These are phyloP conservation scores for Penicillium glabrum DNA, from an alignment of 2,329 filamentous ascomycete species.

Conservation along the genomic window DNA sequence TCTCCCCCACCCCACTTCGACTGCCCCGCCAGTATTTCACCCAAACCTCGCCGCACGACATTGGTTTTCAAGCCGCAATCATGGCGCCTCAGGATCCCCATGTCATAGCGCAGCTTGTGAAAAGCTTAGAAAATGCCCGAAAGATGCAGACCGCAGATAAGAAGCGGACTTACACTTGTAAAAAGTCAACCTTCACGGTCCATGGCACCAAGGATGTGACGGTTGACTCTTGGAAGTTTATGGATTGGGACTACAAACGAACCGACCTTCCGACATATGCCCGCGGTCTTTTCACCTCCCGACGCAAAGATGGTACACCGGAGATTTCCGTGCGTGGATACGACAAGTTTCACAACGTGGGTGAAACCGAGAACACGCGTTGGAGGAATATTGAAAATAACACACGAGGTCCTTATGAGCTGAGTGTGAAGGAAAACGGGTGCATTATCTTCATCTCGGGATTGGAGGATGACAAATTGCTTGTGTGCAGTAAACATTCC, in stretches of 20 bases:
- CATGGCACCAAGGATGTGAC: constrained; percentile 62
- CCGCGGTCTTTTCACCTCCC: constrained; percentile 88
- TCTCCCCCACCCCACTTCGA: constrained; percentile 6
- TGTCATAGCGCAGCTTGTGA: constrained; percentile 66
- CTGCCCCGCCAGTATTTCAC: constrained; percentile 6
- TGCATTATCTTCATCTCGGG: constrained; percentile 98
- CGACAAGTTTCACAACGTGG: constrained; percentile 98
- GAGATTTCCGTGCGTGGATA: constrained; percentile 90
- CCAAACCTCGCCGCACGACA: background rate
- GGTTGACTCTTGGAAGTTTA: constrained; percentile 90
- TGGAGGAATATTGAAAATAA: constrained; percentile 76
- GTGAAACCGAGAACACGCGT: constrained; percentile 76
- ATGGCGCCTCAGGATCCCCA: constrained; percentile 61
- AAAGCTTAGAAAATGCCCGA: constrained; percentile 57
- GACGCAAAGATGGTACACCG: constrained; percentile 59
- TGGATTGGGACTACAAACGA: constrained; percentile 96
- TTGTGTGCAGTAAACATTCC: constrained; percentile 99
- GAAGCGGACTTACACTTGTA: constrained; percentile 68
- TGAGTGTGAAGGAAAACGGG: constrained; percentile 98
- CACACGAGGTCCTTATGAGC: constrained; percentile 85
- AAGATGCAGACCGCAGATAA: constrained; percentile 47
- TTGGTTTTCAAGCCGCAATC: background rate
- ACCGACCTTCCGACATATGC: constrained; percentile 84
- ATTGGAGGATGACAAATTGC: constrained; percentile 79
- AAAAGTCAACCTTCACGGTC: constrained; percentile 76